Percentiles rank a stretch among this genome's conserved stretches.
Evolutionary conservation across 1,284 basidiomycete genomes (phyloP).

Genomic region (Melanopsichium pennsylvanicum): DNA sequence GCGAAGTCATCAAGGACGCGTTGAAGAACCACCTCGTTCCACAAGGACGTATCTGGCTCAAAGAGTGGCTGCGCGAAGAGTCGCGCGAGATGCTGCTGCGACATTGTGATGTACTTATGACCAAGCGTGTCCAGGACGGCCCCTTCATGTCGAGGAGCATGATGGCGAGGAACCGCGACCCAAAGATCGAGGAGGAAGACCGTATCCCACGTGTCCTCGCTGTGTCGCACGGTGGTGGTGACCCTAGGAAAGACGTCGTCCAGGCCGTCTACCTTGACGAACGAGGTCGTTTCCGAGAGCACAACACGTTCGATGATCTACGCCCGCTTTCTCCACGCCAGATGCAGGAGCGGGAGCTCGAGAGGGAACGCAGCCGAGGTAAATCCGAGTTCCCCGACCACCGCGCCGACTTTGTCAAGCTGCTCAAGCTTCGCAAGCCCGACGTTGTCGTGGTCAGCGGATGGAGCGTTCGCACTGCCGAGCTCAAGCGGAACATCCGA

Average conservation of each 20-base stretch:
- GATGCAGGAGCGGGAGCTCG: slow-evolving; percentile 67
- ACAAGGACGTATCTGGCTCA: slow-evolving; percentile 82
- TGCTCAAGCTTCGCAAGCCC: slow-evolving; percentile 82
- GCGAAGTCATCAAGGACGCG: slow-evolving; percentile 79
- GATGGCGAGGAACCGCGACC: slow-evolving; percentile 50
- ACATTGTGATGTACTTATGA: slow-evolving; percentile 50
- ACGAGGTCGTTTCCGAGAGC: slow-evolving; percentile 85
- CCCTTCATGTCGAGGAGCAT: slow-evolving; percentile 72
- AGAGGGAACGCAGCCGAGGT: slow-evolving; percentile 68
- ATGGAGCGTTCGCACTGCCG: slow-evolving; percentile 73
- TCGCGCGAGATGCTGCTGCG: slow-evolving; percentile 75
- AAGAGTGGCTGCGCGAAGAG: slow-evolving; percentile 88
- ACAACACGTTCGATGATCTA: slow-evolving; percentile 80
- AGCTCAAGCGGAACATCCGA: slow-evolving; percentile 71
- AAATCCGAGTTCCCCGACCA: slow-evolving; percentile 69
- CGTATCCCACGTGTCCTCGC: slow-evolving; percentile 87
- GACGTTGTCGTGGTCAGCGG: slow-evolving; percentile 90
- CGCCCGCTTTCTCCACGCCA: slow-evolving; percentile 65
- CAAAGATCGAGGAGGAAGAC: slow-evolving; percentile 70
- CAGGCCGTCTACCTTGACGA: slow-evolving; percentile 85
- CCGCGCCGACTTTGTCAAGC: slow-evolving; percentile 75
- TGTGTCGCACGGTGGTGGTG: slow-evolving; percentile 92
- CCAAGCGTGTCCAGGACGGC: slow-evolving; percentile 69
- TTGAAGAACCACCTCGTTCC: slow-evolving; percentile 83
- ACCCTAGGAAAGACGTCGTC: slow-evolving; percentile 88